Evolutionary conservation across 176 grass and related monocot species (phyloP).

Genomic region (Zoysia japonica): DNA sequence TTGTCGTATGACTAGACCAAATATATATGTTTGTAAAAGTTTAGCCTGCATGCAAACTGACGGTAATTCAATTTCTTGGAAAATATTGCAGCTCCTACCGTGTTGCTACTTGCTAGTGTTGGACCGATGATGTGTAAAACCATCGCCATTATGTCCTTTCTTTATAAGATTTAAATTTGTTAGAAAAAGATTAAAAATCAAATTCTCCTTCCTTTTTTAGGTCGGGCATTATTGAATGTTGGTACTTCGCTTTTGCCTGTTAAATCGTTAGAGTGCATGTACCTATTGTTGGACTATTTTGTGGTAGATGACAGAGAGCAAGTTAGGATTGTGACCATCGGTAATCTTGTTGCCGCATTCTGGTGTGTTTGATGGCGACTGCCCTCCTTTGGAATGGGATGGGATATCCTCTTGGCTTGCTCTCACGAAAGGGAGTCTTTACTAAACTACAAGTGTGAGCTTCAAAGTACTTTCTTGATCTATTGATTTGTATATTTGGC

Average conservation of each 20-base stretch:
- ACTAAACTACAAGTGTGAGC: background rate
- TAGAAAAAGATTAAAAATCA: background rate
- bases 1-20: background rate
- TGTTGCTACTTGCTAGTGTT: background rate
- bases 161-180: background rate
- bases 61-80: background rate
- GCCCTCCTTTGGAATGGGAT: slow-evolving; percentile 37
- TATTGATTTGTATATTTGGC: background rate
- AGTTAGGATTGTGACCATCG: background rate
- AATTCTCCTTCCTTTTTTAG: background rate
- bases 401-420: slow-evolving; percentile 13
- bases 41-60: background rate
- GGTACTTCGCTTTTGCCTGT: slow-evolving; percentile 3
- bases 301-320: background rate
- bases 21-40: background rate
- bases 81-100: background rate
- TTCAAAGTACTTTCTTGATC: background rate
- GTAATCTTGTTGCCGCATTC: background rate
- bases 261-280: slow-evolving; percentile 1
- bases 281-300: background rate
- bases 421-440: background rate
- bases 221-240: background rate
- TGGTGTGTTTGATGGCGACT: slow-evolving; percentile 28
- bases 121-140: background rate
- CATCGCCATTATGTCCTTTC: background rate